Conservation (phyloP, 2,329 filamentous ascomycete species). For the Cadophora malorum region DNA sequence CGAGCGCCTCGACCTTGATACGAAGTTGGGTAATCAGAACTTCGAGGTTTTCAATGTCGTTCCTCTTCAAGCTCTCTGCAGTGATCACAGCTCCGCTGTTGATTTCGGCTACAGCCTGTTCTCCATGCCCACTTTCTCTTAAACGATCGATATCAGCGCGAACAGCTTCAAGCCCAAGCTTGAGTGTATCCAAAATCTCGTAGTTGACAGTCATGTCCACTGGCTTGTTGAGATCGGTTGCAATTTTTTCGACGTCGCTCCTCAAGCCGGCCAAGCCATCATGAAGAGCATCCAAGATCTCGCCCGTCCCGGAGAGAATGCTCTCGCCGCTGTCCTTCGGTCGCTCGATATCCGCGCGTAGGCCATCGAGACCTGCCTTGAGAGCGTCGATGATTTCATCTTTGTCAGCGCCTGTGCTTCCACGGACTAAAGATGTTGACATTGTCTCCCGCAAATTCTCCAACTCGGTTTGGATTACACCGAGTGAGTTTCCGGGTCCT, state of each 20-base stretch:
- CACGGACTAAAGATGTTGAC: conserved; percentile 56
- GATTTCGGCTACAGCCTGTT: conserved; percentile 56
- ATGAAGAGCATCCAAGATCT: conserved; percentile 87
- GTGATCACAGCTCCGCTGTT: conserved; percentile 59
- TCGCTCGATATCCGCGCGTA: conserved; percentile 71
- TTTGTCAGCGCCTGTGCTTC: conserved; percentile 55
- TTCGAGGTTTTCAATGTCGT: conserved; percentile 87
- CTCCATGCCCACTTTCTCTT: conserved; percentile 60
- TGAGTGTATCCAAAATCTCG: conserved; percentile 88
- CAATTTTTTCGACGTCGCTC: conserved; percentile 75
- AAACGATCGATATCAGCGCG: conserved; percentile 80
- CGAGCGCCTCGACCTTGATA: conserved; percentile 82
- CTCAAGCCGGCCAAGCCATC: conserved; percentile 84
- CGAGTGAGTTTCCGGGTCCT: conserved; percentile 60
- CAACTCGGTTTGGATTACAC: conserved; percentile 61
- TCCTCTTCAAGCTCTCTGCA: conserved; percentile 63
- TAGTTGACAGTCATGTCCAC: conserved; percentile 84
- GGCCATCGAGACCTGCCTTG: conserved; percentile 73
- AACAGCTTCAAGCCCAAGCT: conserved; percentile 77
- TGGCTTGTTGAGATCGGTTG: conserved; percentile 68
- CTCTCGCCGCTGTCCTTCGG: conserved; percentile 42
- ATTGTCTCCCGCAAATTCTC: conserved; percentile 65
- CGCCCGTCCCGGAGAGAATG: conserved; percentile 69
- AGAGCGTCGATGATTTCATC: conserved; percentile 71
- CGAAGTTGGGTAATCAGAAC: conserved; percentile 81